These are phyloP conservation scores for Tylopilus vinaceipallidus DNA, from an alignment of 768 basidiomycete species.

Conservation along the genomic window DNA sequence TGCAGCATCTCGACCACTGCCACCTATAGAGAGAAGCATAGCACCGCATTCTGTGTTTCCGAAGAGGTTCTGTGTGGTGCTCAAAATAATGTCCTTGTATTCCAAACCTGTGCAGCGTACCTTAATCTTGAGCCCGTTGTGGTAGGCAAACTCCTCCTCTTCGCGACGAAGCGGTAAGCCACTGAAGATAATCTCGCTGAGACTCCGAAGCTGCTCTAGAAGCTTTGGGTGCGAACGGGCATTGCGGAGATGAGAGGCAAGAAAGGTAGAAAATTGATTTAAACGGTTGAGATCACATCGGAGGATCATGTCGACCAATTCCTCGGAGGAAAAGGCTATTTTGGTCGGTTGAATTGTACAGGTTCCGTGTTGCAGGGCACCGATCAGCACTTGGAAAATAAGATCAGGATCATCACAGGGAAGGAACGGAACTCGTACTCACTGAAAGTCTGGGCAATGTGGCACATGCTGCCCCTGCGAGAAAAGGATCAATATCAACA, in stretches of 20 bases:
- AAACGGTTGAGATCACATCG: conserved; percentile 69
- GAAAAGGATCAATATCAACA: conserved; percentile 34
- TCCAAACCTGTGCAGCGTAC: conserved; percentile 39
- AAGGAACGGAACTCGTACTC: conserved; percentile 33
- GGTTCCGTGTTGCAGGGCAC: conserved; percentile 66
- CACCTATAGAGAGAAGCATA: conserved; percentile 61
- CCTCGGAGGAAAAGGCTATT: conserved; percentile 62
- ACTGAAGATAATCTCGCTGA: conserved; percentile 65
- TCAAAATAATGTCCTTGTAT: conserved; percentile 21
- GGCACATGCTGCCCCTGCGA: conserved; percentile 78
- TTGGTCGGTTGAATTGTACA: conserved; percentile 71
- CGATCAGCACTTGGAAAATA: conserved; percentile 53
- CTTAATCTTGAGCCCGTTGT: conserved; percentile 60
- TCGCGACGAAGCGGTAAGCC: conserved; percentile 64
- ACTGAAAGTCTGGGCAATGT: conserved; percentile 78
- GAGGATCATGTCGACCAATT: conserved; percentile 69
- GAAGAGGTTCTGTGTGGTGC: conserved; percentile 59
- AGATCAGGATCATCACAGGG: conserved; percentile 20
- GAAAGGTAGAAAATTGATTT: conserved; percentile 72
- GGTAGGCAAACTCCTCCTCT: conserved; percentile 69
- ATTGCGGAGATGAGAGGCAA: conserved; percentile 59
- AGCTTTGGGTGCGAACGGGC: conserved; percentile 61
- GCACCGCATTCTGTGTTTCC: conserved; percentile 81
- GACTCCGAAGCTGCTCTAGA: conserved; percentile 48
- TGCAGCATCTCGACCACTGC: conserved; percentile 46